These are phyloP conservation scores for Daldinia decipiens DNA, from an alignment of 495 filamentous ascomycete genomes.

Conservation along the genomic window DNA sequence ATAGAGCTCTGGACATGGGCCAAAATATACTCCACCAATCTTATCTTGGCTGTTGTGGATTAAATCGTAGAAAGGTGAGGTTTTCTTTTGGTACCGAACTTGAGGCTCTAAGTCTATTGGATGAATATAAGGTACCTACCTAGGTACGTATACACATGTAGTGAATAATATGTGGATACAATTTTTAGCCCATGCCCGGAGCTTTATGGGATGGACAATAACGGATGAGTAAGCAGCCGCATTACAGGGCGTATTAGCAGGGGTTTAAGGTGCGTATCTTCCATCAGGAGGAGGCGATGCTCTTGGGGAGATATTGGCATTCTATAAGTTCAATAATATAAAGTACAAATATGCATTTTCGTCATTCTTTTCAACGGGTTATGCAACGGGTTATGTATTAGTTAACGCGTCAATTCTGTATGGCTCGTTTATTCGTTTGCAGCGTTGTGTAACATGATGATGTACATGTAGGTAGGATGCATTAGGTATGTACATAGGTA, in stretches of 20 bases:
- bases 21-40: no score
- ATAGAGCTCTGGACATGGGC: no score
- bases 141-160: no score
- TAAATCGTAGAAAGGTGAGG: no score
- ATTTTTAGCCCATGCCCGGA: no score
- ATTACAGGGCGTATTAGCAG: background rate
- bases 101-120: no score
- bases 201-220: background rate
- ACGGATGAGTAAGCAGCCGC: background rate
- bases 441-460: background rate
- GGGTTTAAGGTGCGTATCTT: background rate
- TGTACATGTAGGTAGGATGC: background rate
- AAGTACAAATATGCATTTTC: background rate
- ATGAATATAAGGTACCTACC: no score
- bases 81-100: no score
- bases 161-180: no score
- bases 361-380: background rate
- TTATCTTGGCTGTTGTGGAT: no score
- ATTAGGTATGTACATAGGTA: background rate
- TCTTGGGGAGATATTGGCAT: background rate
- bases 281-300: conserved; percentile 22
- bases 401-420: conserved; percentile 3
- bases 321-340: background rate
- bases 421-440: background rate
- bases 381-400: background rate